Conservation (phyloP, 345 rosid genomes). For the Hibiscus tridactylites region DNA sequence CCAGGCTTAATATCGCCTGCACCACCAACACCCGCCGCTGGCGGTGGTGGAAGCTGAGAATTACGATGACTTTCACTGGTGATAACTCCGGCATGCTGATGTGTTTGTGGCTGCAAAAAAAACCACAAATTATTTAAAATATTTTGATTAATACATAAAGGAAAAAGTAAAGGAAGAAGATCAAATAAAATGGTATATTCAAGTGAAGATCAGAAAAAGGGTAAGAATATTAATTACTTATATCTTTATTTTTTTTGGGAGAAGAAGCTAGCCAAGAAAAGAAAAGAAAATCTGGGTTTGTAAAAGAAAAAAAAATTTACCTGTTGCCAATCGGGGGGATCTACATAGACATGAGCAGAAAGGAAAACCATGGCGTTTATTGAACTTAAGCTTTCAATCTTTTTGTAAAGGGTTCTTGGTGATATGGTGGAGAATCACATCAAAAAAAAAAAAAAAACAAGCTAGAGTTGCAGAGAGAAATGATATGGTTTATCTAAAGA, state of each 20-base stretch:
- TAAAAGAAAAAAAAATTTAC: conserved; percentile 15
- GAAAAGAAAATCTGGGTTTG: conserved; percentile 2
- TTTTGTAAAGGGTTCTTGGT: conserved; percentile 31
- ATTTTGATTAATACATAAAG: neutral
- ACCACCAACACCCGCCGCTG: conserved; percentile 22
- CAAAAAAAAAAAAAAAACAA: conserved; percentile 7
- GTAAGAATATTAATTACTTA: conserved; percentile 21
- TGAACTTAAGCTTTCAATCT: conserved; percentile 23
- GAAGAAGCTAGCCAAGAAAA: conserved; percentile 15
- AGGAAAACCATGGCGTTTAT: conserved; percentile 44
- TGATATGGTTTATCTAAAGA: too few relatives aligned
- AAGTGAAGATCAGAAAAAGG: conserved; percentile 23
- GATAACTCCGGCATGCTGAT: conserved; percentile 28
- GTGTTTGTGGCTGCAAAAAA: conserved; percentile 27
- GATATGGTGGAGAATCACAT: conserved; percentile 58
- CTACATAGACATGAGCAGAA: conserved; percentile 51
- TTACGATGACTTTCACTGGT: conserved; percentile 3
- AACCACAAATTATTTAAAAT: neutral
- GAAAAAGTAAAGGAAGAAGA: conserved; percentile 3
- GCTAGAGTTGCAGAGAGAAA: conserved; percentile 10
- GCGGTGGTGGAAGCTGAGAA: conserved; percentile 29
- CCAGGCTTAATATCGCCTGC: conserved; percentile 31
- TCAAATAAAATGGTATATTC: conserved; percentile 40
- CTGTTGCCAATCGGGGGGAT: conserved; percentile 63
- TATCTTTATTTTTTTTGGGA: conserved; percentile 17